Evolutionary conservation across 306 rosid species (phyloP), one percentile per base, ranked within the genome.

Genomic region (Trifolium fragiferum): DNA sequence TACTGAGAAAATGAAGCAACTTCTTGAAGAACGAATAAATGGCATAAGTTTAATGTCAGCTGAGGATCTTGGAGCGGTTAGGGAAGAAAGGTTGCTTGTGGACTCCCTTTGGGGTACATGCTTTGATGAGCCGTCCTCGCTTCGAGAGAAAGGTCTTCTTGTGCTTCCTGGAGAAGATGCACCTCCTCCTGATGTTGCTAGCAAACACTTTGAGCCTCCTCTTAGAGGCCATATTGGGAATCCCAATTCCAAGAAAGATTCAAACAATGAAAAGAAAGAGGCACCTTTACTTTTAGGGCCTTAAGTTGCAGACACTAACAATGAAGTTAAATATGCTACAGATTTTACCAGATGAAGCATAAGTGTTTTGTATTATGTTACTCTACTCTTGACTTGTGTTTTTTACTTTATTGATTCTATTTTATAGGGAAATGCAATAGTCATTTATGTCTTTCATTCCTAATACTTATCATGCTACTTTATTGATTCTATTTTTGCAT

Each of bases 41-140:
- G 46, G 76, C 25, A 87, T 92, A 74, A 83, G 92, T 76, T 62
- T 35, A 64, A 81, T 94, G 95, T 89, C 97, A 9, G 70, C 77
- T 0, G 97, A 94, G 51, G 99, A 94, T 77, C 96, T 94, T 7
- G 89, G 78, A 32, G 96, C 90, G 30, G 89, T 77, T 10, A 80
- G 50, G 84, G 99, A 94, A 65, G 99, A 94, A 84, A 83, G 96
- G 69, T 92, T 73, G 2, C 96, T 94, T 53, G 89, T 94, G 41
- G 96, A 94, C 47, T 82, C 93, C 16, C 87, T 92, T 10, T 94
- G 99, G 99, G 84, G 68, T 30, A 74, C 87, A 50, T 85, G 80
- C 89, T 94, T 65, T 73, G 73, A 89, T 0, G 90, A 90, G 67
- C 92, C 95, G 0, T 94, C 95, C 51, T 82, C 87, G 0, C 87